Evolutionary conservation across 768 basidiomycete species (phyloP), one percentile per base, ranked within the genome.

Genomic region (Mycena vulgaris): DNA sequence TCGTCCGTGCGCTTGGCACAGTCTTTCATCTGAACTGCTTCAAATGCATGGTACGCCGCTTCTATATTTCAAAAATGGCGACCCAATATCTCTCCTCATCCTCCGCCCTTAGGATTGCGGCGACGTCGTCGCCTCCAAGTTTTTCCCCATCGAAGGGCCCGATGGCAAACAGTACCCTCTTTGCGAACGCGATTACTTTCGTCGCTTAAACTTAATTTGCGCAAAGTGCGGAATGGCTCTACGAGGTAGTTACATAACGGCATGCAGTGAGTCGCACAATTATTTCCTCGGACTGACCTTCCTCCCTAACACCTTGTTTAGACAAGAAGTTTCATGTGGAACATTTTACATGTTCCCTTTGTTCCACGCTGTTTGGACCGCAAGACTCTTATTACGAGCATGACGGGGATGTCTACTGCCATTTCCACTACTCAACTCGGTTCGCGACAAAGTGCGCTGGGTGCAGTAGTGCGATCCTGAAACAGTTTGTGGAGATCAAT

Each of bases 341-440:
- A 83, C 98, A 99, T 80, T 99, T 99, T 80, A 98, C 97, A 55
- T 99, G 98, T 84, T 97, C 96, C 7, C 91, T 97, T 66, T 99
- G 98, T 83, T 89, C 97, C 55, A 97, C 94, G 17, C 88, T 98
- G 45, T 99, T 99, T 77, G 98, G 98, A 8, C 96, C 97, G 5
- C 95, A 97, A 78, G 98, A 99, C 82, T 98, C 96, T 59, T 99
- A 99, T 83, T 99, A 99, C 80, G 98, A 99, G 80, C 98, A 99
- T 78, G 94, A 95, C 73, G 94, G 93, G n/a, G 92, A 96, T 77
- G 98, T 99, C 28, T 99, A 94, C 80, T 99, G 98, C 79, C 98
- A 99, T 82, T 99, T 95, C 83, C 98, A 99, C 84, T 99, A 99
- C 82, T 98, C 97, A 35, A 99, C 97, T 14, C 92, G 96, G 63